Evolutionary conservation across 2,329 filamentous ascomycete species (phyloP).

Genomic region (Trichoderma semiorbis): DNA sequence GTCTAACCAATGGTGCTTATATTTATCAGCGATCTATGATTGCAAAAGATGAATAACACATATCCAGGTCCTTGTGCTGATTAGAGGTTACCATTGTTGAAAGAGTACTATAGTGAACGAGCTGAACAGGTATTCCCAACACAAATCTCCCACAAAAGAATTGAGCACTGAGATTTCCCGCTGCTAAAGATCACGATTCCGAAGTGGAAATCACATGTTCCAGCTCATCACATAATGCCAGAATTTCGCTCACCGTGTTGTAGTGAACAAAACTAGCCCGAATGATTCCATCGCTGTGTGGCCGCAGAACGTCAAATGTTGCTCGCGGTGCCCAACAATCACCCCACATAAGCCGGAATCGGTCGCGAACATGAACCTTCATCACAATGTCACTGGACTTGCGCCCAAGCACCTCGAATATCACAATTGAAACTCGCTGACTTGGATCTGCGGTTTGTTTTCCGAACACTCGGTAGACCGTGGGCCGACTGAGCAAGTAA

Average conservation of each 20-base stretch:
- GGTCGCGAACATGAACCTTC: neutral
- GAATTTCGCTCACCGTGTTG: neutral
- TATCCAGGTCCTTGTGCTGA: neutral
- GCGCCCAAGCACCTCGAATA: neutral
- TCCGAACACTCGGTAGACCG: neutral
- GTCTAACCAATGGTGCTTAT: neutral
- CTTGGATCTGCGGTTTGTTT: neutral
- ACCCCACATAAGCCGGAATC: neutral
- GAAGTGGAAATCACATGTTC: neutral
- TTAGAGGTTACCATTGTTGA: neutral
- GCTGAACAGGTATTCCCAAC: neutral
- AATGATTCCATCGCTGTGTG: neutral
- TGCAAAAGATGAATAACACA: neutral
- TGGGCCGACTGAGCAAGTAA: neutral
- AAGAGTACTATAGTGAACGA: neutral
- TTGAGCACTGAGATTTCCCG: neutral
- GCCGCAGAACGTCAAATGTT: neutral
- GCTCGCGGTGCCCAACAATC: neutral
- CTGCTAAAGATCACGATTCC: neutral
- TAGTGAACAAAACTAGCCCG: neutral
- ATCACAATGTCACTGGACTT: neutral
- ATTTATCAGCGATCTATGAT: neutral
- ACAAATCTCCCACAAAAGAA: neutral
- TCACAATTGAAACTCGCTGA: neutral
- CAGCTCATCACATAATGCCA: neutral